These are phyloP conservation scores for Chlamydomonas asymmetrica DNA, from an alignment of 139 green algal species.

Conservation along the genomic window DNA sequence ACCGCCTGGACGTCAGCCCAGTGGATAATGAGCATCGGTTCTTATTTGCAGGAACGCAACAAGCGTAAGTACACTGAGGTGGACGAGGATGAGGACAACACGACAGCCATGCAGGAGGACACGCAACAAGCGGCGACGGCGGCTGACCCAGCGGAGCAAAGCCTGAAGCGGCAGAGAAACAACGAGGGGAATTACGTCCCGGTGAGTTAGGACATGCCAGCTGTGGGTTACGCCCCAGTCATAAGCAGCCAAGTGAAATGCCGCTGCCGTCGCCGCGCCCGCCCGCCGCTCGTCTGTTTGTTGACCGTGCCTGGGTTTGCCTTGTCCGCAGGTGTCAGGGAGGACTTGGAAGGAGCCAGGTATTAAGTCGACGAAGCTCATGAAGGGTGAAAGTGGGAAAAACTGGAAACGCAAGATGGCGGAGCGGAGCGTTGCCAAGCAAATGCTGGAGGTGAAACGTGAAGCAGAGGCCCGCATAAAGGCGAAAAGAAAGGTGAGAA, in stretches of 20 bases:
- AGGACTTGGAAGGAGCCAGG: slow-evolving; percentile 46
- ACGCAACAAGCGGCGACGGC: not conserved
- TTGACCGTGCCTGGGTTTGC: not conserved
- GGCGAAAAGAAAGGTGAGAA: slow-evolving; percentile 46
- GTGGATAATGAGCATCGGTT: not conserved
- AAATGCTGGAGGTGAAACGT: slow-evolving; percentile 34
- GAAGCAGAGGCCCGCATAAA: slow-evolving; percentile 19
- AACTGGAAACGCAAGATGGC: slow-evolving; percentile 48
- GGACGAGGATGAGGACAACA: slow-evolving; percentile 13
- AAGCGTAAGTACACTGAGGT: slow-evolving; percentile 1
- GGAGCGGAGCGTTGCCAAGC: slow-evolving; percentile 18
- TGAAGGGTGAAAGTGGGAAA: slow-evolving; percentile 19
- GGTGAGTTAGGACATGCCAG: slow-evolving; percentile 16
- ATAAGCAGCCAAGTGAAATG: not conserved
- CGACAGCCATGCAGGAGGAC: slow-evolving; percentile 40
- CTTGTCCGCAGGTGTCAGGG: slow-evolving; percentile 42
- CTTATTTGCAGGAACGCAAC: slow-evolving; percentile 8
- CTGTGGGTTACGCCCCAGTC: not conserved
- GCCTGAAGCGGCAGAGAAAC: slow-evolving; percentile 25
- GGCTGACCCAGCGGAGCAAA: too few relatives aligned
- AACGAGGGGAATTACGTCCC: slow-evolving; percentile 28
- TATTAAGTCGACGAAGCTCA: slow-evolving; percentile 32
- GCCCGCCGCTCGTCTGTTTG: not conserved
- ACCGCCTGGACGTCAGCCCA: slow-evolving; percentile 23
- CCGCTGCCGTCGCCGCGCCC: too few relatives aligned